Evolutionary conservation across 2,329 filamentous ascomycete genomes (phyloP).

Genomic region (Monilinia polystroma): DNA sequence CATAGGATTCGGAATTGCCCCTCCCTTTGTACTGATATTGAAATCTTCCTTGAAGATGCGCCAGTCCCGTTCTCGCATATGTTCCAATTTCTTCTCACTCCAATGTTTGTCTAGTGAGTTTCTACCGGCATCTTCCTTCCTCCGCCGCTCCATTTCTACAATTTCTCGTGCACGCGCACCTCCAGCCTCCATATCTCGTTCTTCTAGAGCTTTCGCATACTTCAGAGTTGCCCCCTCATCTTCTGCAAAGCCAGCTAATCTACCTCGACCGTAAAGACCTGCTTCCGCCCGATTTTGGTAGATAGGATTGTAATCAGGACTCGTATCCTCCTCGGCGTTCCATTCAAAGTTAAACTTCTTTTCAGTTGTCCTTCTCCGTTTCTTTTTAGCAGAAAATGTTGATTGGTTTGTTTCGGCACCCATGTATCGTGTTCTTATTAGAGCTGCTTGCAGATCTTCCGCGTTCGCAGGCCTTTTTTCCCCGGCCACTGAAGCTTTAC

Average conservation of each 20-base stretch:
- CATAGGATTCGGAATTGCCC: conserved; percentile 92
- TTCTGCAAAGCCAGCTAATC: conserved; percentile 64
- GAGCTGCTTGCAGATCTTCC: conserved; percentile 68
- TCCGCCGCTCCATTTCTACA: conserved; percentile 78
- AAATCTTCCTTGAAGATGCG: conserved; percentile 99
- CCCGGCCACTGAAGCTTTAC: conserved; percentile 40
- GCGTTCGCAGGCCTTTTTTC: conserved; percentile 42
- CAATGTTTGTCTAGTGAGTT: conserved; percentile 88
- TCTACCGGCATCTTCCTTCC: conserved; percentile 69
- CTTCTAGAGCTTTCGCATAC: conserved; percentile 67
- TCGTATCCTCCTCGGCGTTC: conserved; percentile 94
- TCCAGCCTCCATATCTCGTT: conserved; percentile 74
- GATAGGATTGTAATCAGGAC: conserved; percentile 75
- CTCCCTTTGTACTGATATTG: conserved; percentile 92
- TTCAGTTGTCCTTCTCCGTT: conserved; percentile 85
- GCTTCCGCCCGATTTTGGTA: conserved; percentile 68
- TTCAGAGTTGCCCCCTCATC: conserved; percentile 55
- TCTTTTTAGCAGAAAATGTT: conserved; percentile 93
- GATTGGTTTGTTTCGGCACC: conserved; percentile 84
- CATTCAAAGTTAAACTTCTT: conserved; percentile 99
- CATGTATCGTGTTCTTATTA: conserved; percentile 83
- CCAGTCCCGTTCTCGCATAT: conserved; percentile 98
- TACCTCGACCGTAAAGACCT: conserved; percentile 68
- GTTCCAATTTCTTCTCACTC: conserved; percentile 86
- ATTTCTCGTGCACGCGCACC: conserved; percentile 73